Percentiles rank a stretch among this genome's conserved stretches.
Evolutionary conservation across 2,329 filamentous ascomycete species (phyloP).

Genomic region (Phialocephala sp.): DNA sequence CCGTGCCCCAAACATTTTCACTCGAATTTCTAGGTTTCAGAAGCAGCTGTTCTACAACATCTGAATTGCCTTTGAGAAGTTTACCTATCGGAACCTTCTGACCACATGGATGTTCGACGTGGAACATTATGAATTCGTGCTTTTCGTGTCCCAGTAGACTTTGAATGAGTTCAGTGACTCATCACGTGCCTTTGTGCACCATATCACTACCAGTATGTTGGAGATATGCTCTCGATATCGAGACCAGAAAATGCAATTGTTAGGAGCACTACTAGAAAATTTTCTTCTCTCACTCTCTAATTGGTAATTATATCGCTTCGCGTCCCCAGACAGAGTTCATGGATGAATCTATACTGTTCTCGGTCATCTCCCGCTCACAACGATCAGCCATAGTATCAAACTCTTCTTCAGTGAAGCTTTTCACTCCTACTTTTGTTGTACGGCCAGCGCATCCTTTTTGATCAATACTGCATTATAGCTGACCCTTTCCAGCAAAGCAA

Average conservation of each 20-base stretch:
- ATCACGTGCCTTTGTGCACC: background rate
- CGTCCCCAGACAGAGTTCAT: conserved; percentile 21
- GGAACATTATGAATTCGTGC: background rate
- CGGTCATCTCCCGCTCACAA: conserved; percentile 11
- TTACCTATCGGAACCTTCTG: background rate
- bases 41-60: background rate
- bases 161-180: background rate
- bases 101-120: background rate
- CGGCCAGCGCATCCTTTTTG: background rate
- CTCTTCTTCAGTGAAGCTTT: conserved; percentile 13
- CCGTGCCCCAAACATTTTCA: conserved; percentile 1
- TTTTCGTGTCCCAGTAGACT: background rate
- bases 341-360: conserved; percentile 6
- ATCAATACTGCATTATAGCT: background rate
- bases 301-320: conserved; percentile 5
- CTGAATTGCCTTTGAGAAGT: background rate
- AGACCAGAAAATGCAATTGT: background rate
- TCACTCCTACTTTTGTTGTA: conserved; percentile 4
- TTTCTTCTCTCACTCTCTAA: background rate
- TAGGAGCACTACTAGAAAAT: background rate
- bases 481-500: conserved; percentile 14
- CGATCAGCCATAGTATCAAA: conserved; percentile 15
- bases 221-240: too few species aligned
- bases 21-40: background rate
- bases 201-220: too few species aligned